A percentile compares a stretch with the other conserved stretches of the same genome.
phyloP scores from a whole-genome alignment of 1,139 yeast genomes.

The Suhomyces bolitotheri region DNA sequence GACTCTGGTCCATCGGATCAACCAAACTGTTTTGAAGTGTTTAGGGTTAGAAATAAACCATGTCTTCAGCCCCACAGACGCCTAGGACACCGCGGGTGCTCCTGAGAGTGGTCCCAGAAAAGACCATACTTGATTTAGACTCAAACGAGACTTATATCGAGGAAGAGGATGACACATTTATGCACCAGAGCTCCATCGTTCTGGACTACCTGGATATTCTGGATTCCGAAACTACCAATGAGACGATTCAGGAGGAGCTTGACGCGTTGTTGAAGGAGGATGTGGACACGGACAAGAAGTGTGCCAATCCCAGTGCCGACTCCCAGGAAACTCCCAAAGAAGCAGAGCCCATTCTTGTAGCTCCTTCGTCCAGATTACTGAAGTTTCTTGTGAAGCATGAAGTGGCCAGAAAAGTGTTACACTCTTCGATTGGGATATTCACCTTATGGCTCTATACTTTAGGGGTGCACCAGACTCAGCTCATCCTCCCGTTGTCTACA shows the following conservation, averaged over 20 bases:
- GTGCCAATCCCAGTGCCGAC: background rate
- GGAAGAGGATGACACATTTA: slow-evolving; percentile 40
- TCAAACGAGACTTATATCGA: slow-evolving; percentile 37
- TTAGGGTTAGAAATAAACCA: too few species aligned
- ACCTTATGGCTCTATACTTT: slow-evolving; percentile 70
- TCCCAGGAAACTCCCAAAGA: slow-evolving; percentile 1
- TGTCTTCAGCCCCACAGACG: slow-evolving; percentile 19
- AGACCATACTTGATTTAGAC: slow-evolving; percentile 30
- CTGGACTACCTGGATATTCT: slow-evolving; percentile 18
- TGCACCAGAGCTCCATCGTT: slow-evolving; percentile 24
- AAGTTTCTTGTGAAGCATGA: slow-evolving; percentile 74
- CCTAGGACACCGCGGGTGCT: slow-evolving; percentile 18
- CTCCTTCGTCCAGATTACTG: slow-evolving; percentile 30
- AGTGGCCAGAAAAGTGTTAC: slow-evolving; percentile 81
- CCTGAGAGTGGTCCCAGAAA: slow-evolving; percentile 7
- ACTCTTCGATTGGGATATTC: slow-evolving; percentile 82
- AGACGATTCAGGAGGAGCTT: slow-evolving; percentile 17
- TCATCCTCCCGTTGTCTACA: slow-evolving; percentile 58
- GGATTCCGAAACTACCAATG: slow-evolving; percentile 14
- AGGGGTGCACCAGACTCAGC: slow-evolving; percentile 56
- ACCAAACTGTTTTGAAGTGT: too few species aligned
- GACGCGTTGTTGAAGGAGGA: slow-evolving; percentile 12
- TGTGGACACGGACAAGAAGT: background rate
- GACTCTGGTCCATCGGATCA: too few species aligned
- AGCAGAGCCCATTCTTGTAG: background rate